Conservation (phyloP, 2,329 filamentous ascomycete species). For the Colletotrichum sp. region DNA sequence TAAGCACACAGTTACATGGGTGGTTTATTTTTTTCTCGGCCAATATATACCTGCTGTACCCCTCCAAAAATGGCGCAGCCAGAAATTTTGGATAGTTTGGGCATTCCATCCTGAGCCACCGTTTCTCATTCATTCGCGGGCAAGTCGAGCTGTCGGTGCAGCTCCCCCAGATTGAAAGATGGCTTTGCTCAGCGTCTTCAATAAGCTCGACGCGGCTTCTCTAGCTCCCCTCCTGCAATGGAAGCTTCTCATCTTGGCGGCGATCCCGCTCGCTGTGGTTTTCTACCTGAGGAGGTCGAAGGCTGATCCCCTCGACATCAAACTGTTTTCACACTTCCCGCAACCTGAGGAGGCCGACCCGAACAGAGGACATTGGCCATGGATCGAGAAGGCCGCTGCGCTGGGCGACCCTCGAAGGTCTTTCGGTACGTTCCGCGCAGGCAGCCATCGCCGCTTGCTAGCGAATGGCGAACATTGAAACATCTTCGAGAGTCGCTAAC, state of each 20-base stretch:
- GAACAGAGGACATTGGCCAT: slow-evolving; percentile 13
- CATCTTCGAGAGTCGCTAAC: neutral
- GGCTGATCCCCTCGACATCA: neutral
- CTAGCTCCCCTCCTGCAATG: neutral
- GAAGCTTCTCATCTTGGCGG: slow-evolving; percentile 1
- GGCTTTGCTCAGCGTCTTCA: neutral
- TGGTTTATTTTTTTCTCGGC: neutral
- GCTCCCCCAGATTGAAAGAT: neutral
- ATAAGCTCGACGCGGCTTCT: neutral
- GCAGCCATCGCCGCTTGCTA: neutral
- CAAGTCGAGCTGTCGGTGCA: neutral
- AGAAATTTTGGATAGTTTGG: neutral
- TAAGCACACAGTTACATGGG: neutral
- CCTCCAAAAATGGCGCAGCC: slow-evolving; percentile 9
- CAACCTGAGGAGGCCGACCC: slow-evolving; percentile 10
- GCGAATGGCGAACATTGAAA: neutral
- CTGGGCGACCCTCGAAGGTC: slow-evolving; percentile 10
- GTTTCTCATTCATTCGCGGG: neutral
- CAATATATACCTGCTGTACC: neutral
- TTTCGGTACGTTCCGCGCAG: neutral
- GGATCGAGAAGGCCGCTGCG: slow-evolving; percentile 11
- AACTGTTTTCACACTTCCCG: slow-evolving; percentile 4
- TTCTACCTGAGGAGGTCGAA: neutral
- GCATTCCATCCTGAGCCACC: neutral
- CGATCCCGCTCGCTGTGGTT: neutral